Evolutionary conservation across 768 basidiomycete genomes (phyloP).

Genomic region (Chiua virens): DNA sequence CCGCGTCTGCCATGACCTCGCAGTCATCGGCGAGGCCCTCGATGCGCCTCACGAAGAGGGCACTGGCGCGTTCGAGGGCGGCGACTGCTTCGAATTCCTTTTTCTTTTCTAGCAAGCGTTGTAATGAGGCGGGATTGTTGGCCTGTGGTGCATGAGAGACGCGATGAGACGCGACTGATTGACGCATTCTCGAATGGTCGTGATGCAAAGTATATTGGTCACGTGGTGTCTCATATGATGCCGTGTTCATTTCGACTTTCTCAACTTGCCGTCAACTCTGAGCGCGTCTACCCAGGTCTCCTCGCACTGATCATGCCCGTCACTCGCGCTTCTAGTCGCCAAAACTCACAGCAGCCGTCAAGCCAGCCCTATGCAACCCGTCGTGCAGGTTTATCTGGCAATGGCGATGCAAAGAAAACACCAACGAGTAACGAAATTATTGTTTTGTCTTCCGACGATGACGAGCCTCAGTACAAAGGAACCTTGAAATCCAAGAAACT

Average conservation of each 20-base stretch:
- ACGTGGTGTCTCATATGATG: conserved; percentile 13
- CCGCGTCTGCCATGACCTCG: conserved; percentile 76
- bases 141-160: conserved; percentile 48
- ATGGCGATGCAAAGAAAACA: conserved; percentile 14
- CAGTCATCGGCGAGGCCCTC: conserved; percentile 70
- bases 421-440: conserved; percentile 27
- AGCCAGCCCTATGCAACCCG: conserved; percentile 6
- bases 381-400: conserved; percentile 5
- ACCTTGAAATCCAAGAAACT: conserved; percentile 11
- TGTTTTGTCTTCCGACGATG: conserved; percentile 36
- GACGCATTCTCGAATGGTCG: conserved; percentile 46
- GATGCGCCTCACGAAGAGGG: conserved; percentile 64
- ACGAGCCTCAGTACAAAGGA: conserved; percentile 23
- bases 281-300: too few relatives aligned
- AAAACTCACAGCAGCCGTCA: neutral
- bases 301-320: conserved; percentile 25
- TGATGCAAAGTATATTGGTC: conserved; percentile 1
- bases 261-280: neutral
- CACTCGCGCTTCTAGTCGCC: conserved; percentile 30
- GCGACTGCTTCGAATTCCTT: conserved; percentile 77
- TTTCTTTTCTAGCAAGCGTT: conserved; percentile 73
- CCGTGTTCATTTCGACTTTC: neutral
- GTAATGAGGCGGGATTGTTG: conserved; percentile 47
- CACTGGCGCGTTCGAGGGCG: conserved; percentile 65
- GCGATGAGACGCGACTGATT: conserved; percentile 52